Evolutionary conservation across 164 flowering plant species (phyloP).

Genomic region (Vitis rupestris): DNA sequence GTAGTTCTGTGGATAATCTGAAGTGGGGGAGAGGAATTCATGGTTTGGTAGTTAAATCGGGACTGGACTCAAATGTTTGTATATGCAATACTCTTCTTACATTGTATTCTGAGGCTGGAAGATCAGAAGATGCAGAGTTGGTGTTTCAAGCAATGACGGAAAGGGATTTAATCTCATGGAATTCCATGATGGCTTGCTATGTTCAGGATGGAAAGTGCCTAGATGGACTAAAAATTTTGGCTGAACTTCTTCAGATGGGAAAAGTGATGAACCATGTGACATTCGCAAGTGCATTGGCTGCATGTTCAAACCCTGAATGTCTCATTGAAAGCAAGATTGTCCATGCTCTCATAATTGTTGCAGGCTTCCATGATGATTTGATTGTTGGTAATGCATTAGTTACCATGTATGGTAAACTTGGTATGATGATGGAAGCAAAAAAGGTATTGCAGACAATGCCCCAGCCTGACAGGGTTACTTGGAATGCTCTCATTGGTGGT

Average conservation of each 20-base stretch:
- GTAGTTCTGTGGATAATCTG: conserved; percentile 42
- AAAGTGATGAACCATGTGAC: conserved; percentile 47
- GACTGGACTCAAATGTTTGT: conserved; percentile 48
- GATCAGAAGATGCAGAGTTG: conserved; percentile 38
- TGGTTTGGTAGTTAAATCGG: conserved; percentile 47
- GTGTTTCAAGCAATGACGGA: conserved; percentile 53
- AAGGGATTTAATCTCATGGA: conserved; percentile 78
- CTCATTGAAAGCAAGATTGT: conserved; percentile 44
- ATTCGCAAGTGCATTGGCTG: conserved; percentile 65
- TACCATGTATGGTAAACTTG: conserved; percentile 67
- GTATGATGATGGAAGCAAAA: conserved; percentile 51
- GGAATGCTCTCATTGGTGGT: conserved; percentile 83
- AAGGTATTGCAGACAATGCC: conserved; percentile 46
- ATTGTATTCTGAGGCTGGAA: conserved; percentile 67
- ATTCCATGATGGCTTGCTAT: conserved; percentile 64
- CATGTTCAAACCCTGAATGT: conserved; percentile 55
- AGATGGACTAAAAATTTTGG: conserved; percentile 45
- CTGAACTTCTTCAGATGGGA: conserved; percentile 29
- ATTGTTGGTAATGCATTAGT: conserved; percentile 74
- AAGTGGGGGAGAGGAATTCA: conserved; percentile 73
- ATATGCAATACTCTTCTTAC: conserved; percentile 63
- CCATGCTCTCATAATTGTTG: conserved; percentile 48
- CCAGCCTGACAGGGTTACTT: conserved; percentile 50
- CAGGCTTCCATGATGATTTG: conserved; percentile 55
- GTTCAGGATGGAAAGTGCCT: conserved; percentile 40